Evolutionary conservation across 1,139 yeast genomes (phyloP).

Genomic region (Magnusiomyces clavatus): DNA sequence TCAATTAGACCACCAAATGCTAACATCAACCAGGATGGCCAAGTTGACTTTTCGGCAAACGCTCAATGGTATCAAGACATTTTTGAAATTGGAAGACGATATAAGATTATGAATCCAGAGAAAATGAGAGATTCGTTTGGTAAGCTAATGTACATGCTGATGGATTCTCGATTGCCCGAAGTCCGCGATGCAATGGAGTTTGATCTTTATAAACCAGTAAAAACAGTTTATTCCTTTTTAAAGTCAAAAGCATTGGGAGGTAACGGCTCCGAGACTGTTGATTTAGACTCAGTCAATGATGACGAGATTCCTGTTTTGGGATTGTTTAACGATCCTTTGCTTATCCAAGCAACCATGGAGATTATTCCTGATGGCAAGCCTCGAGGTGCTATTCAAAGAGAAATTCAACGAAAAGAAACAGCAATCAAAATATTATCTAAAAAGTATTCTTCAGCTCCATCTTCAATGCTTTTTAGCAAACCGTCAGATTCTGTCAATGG

Average conservation of each 20-base stretch:
- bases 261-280: background rate
- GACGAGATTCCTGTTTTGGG: slow-evolving; percentile 30
- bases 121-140: slow-evolving; percentile 69
- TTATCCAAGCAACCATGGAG: slow-evolving; percentile 57
- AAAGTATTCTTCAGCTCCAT: slow-evolving; percentile 30
- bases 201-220: slow-evolving; percentile 60
- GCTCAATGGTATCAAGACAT: slow-evolving; percentile 60
- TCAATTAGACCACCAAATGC: background rate
- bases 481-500: background rate
- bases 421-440: slow-evolving; percentile 52
- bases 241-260: slow-evolving; percentile 35
- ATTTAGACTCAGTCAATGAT: slow-evolving; percentile 21
- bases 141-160: slow-evolving; percentile 67
- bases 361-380: slow-evolving; percentile 50
- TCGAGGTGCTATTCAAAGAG: slow-evolving; percentile 44
- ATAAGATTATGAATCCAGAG: slow-evolving; percentile 74
- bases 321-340: slow-evolving; percentile 47
- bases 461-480: background rate
- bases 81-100: slow-evolving; percentile 69
- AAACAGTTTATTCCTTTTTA: slow-evolving; percentile 48
- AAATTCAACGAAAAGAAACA: slow-evolving; percentile 52
- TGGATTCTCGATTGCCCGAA: slow-evolving; percentile 69
- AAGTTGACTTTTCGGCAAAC: slow-evolving; percentile 47
- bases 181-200: slow-evolving; percentile 61
- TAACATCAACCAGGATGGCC: slow-evolving; percentile 37